These are phyloP conservation scores for Globisporangium recalcitrans DNA, from an alignment of 352 stramenopile species.

Conservation along the genomic window DNA sequence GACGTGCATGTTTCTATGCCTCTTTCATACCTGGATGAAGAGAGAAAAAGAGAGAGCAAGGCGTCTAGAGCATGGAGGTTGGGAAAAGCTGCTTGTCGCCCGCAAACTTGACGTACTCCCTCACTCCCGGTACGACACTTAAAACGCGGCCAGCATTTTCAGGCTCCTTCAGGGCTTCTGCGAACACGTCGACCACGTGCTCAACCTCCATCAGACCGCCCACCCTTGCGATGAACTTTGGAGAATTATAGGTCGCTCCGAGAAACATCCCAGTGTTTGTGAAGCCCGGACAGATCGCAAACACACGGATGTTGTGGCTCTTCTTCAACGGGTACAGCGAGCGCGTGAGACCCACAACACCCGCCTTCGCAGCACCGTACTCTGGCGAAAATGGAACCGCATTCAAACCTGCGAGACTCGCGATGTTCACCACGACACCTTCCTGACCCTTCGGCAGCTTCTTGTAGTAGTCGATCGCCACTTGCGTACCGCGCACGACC, in stretches of 20 bases:
- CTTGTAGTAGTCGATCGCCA: conserved; percentile 51
- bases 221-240: conserved; percentile 10
- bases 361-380: conserved; percentile 72
- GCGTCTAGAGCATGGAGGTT: conserved; percentile 37
- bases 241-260: conserved; percentile 3
- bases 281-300: conserved; percentile 22
- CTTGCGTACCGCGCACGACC: conserved; percentile 65
- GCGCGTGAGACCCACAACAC: conserved; percentile 71
- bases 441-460: conserved; percentile 54
- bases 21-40: not conserved
- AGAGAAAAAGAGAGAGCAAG: not conserved
- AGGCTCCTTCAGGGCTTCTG: conserved; percentile 35
- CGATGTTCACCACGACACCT: conserved; percentile 34
- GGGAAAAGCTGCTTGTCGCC: conserved; percentile 72
- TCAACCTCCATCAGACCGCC: conserved; percentile 40
- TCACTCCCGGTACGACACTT: conserved; percentile 44
- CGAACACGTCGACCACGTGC: conserved; percentile 52
- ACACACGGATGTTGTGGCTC: conserved; percentile 57
- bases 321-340: conserved; percentile 60
- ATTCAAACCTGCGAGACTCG: conserved; percentile 14
- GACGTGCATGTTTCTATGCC: not conserved
- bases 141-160: conserved; percentile 57
- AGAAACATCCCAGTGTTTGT: conserved; percentile 20
- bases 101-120: conserved; percentile 55
- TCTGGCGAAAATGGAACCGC: conserved; percentile 50